A percentile compares a stretch with the other conserved stretches of the same genome.
phyloP scores from a whole-genome alignment of 2,329 filamentous ascomycete species.

The Aspergillus melleus region DNA sequence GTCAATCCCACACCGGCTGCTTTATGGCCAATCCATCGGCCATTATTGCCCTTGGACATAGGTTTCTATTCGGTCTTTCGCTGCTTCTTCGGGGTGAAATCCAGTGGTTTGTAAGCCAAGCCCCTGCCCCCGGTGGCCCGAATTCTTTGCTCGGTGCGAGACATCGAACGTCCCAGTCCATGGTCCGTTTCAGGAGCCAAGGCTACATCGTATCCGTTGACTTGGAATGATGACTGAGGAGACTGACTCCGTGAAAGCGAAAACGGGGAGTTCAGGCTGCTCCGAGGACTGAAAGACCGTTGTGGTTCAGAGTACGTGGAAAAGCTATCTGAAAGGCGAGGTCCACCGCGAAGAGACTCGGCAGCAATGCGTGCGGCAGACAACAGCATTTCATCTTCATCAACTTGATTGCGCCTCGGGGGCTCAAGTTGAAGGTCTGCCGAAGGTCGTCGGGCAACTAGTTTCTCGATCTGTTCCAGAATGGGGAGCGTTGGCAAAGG shows the following conservation, averaged over 20 bases:
- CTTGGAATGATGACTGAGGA: slow-evolving; percentile 25
- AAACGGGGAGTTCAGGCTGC: slow-evolving; percentile 22
- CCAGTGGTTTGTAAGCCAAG: slow-evolving; percentile 42
- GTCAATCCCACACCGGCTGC: neutral
- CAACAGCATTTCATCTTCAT: slow-evolving; percentile 44
- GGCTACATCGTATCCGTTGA: slow-evolving; percentile 44
- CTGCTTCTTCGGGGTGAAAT: slow-evolving; percentile 26
- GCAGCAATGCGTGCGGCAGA: slow-evolving; percentile 43
- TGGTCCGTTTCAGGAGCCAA: slow-evolving; percentile 40
- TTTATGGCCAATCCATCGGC: neutral
- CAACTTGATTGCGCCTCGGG: slow-evolving; percentile 30
- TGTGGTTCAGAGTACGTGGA: slow-evolving; percentile 24
- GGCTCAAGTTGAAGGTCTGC: slow-evolving; percentile 21
- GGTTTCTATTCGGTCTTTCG: slow-evolving; percentile 14
- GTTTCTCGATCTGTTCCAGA: slow-evolving; percentile 31
- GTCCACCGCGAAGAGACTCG: slow-evolving; percentile 39
- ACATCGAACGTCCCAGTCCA: slow-evolving; percentile 41
- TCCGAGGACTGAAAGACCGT: slow-evolving; percentile 28
- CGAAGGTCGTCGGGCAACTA: slow-evolving; percentile 26
- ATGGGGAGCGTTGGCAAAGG: slow-evolving; percentile 36
- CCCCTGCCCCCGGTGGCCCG: slow-evolving; percentile 45
- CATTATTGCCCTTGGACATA: neutral
- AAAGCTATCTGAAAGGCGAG: slow-evolving; percentile 31
- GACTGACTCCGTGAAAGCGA: slow-evolving; percentile 30
- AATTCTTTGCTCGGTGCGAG: slow-evolving; percentile 46